phyloP scores from a whole-genome alignment of 140 eudicot genomes.

The Bidens hawaiensis region DNA sequence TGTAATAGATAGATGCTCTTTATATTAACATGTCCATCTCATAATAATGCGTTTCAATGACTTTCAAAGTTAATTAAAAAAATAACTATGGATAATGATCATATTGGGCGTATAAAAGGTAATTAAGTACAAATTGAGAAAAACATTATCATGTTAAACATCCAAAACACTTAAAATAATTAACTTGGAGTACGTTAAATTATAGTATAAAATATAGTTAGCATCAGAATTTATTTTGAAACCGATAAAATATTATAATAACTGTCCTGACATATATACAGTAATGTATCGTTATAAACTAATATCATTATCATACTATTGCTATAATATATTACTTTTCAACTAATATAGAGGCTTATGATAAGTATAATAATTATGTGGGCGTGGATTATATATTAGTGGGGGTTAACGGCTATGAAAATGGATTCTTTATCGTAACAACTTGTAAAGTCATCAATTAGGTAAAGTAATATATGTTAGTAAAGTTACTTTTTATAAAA shows the following conservation, averaged over 20 bases:
- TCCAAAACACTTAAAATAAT: conserved; percentile 17
- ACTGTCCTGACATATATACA: background rate
- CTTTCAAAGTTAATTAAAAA: conserved; percentile 8
- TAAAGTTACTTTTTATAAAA: conserved; percentile 25
- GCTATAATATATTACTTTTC: background rate
- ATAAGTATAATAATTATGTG: conserved; percentile 19
- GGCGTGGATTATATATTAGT: conserved; percentile 33
- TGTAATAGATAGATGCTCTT: background rate
- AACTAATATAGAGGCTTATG: conserved; percentile 14
- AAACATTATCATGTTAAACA: conserved; percentile 14
- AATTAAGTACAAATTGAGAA: conserved; percentile 22
- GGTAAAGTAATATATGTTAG: conserved; percentile 27
- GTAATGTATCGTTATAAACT: conserved; percentile 2
- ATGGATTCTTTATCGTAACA: conserved; percentile 35
- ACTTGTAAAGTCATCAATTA: conserved; percentile 37
- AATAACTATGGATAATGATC: conserved; percentile 11
- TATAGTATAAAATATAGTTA: conserved; percentile 5
- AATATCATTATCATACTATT: background rate
- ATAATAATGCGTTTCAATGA: conserved; percentile 20
- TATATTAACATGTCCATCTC: conserved; percentile 7
- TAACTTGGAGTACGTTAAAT: conserved; percentile 5
- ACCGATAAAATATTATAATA: background rate
- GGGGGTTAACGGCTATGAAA: conserved; percentile 40
- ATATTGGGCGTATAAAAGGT: conserved; percentile 15
- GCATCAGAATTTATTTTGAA: background rate